Conservation (phyloP, 345 rosid species). For the Euphorbia pulcherrima region DNA sequence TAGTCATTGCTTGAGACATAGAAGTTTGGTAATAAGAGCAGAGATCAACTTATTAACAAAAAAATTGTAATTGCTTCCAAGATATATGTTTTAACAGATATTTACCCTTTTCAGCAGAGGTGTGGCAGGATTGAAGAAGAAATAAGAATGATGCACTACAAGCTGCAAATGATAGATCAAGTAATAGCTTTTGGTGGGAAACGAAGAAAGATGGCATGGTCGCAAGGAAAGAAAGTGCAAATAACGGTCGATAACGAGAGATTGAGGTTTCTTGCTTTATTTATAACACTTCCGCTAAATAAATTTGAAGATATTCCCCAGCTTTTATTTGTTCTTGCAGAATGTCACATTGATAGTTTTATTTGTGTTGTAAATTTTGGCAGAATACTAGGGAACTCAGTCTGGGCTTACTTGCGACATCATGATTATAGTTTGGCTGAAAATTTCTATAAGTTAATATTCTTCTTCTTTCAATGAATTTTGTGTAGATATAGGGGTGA, state of each 20-base stretch:
- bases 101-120: slow-evolving; percentile 39
- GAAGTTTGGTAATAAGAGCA: too few species aligned
- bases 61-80: not conserved
- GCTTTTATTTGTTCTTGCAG: too few species aligned
- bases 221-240: too few species aligned
- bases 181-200: slow-evolving; percentile 49
- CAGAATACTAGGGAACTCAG: slow-evolving; percentile 78
- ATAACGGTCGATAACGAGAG: too few species aligned
- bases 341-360: too few species aligned
- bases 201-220: slow-evolving; percentile 48
- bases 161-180: slow-evolving; percentile 56
- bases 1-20: too few species aligned
- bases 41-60: too few species aligned
- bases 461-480: not conserved
- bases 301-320: too few species aligned
- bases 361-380: too few species aligned
- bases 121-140: slow-evolving; percentile 83
- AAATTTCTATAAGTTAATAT: slow-evolving; percentile 53
- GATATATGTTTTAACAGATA: not conserved
- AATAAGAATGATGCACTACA: slow-evolving; percentile 62
- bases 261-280: too few species aligned
- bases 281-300: too few species aligned
- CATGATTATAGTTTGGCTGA: slow-evolving; percentile 69
- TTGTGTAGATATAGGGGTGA: not conserved
- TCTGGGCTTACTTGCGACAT: slow-evolving; percentile 77